Conservation (phyloP, 2,329 filamentous ascomycete species). For the Sporothrix protearum region DNA sequence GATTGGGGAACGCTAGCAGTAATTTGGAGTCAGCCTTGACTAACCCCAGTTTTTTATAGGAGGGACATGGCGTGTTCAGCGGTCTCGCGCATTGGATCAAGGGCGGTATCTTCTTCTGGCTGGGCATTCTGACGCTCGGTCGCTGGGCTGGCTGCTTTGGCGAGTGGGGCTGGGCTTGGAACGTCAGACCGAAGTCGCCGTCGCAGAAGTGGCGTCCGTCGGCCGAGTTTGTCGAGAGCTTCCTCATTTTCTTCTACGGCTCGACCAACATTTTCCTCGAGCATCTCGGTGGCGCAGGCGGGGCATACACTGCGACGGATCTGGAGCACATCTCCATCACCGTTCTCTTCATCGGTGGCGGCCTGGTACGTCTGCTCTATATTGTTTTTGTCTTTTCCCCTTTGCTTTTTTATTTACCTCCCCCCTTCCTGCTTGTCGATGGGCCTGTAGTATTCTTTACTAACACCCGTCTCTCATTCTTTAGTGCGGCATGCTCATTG, state of each 20-base stretch:
- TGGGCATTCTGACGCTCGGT: constrained; percentile 79
- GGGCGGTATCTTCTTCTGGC: constrained; percentile 91
- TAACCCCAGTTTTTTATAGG: constrained; percentile 43
- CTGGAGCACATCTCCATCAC: constrained; percentile 92
- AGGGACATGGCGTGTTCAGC: constrained; percentile 67
- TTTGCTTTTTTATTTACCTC: not conserved
- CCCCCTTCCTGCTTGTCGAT: not conserved
- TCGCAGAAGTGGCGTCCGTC: constrained; percentile 67
- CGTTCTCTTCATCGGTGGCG: constrained; percentile 88
- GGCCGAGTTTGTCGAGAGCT: constrained; percentile 85
- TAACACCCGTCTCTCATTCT: not conserved
- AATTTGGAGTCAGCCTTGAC: constrained; percentile 1
- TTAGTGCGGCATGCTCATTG: constrained; percentile 77
- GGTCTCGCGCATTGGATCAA: constrained; percentile 93
- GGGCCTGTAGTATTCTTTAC: constrained; percentile 20
- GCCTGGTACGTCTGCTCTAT: constrained; percentile 60
- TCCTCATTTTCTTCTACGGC: constrained; percentile 87
- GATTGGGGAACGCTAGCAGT: not conserved
- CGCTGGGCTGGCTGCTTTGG: constrained; percentile 89
- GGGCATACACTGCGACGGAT: constrained; percentile 70
- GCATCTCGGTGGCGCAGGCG: constrained; percentile 70
- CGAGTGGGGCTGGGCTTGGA: constrained; percentile 94
- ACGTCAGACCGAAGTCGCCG: constrained; percentile 61
- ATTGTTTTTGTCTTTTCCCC: not conserved
- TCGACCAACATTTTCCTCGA: constrained; percentile 89